These are phyloP conservation scores for Xylaria multiplex DNA, from an alignment of 2,329 filamentous ascomycete species.

Conservation along the genomic window DNA sequence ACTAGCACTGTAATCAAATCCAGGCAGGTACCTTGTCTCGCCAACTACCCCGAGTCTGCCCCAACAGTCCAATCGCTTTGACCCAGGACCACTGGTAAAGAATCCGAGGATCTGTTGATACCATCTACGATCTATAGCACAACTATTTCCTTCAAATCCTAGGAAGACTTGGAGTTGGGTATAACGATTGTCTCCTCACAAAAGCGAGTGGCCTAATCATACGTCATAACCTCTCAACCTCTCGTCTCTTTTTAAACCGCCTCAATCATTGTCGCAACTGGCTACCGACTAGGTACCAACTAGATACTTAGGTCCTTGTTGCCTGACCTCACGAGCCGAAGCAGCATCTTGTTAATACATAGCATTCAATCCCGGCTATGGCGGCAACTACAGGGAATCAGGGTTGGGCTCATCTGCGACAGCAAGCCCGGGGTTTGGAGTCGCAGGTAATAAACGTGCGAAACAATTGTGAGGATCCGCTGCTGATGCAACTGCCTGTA, in stretches of 20 bases:
- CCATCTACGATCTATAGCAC: neutral
- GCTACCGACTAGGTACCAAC: neutral
- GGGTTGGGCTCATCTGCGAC: constrained; percentile 93
- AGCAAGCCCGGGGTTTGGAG: constrained; percentile 89
- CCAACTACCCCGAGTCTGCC: neutral
- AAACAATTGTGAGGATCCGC: neutral
- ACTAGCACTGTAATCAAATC: constrained; percentile 5
- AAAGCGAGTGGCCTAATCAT: neutral
- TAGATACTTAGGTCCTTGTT: constrained; percentile 18
- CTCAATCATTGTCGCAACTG: constrained; percentile 8
- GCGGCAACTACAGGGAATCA: constrained; percentile 64
- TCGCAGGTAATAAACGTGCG: constrained; percentile 73
- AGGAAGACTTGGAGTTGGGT: neutral
- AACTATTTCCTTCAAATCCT: constrained; percentile 1
- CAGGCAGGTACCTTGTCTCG: neutral
- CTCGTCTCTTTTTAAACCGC: neutral
- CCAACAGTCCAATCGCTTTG: neutral
- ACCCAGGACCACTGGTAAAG: constrained; percentile 4
- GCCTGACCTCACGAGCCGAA: constrained; percentile 5
- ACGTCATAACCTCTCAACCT: neutral
- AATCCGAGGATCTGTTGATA: constrained; percentile 17
- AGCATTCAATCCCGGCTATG: constrained; percentile 52
- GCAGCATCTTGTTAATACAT: neutral
- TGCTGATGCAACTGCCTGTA: constrained; percentile 51
- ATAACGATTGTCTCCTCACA: neutral